phyloP scores from a whole-genome alignment of 1,139 yeast species.

The Pichia terricola region DNA sequence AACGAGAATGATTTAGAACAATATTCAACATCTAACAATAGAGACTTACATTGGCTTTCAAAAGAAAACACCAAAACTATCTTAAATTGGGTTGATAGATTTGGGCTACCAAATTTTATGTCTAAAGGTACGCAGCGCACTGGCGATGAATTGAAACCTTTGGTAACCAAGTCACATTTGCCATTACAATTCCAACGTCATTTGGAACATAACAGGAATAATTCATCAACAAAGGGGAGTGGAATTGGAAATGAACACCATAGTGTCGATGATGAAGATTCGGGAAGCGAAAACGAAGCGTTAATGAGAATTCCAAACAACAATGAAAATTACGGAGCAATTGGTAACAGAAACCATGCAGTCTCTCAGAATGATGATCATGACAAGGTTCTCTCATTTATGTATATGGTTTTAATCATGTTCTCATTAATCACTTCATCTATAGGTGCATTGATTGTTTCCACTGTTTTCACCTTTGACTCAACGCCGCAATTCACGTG shows the following conservation, averaged over 20 bases:
- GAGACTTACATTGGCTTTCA: conserved; percentile 24
- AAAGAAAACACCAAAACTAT: conserved; percentile 27
- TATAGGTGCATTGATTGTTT: conserved; percentile 32
- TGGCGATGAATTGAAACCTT: too few species aligned
- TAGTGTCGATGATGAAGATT: conserved; percentile 13
- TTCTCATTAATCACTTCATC: conserved; percentile 38
- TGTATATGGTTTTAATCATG: conserved; percentile 34
- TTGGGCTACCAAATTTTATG: too few species aligned
- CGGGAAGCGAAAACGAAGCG: conserved; percentile 7
- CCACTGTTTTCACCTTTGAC: conserved; percentile 20
- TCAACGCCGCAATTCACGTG: conserved; percentile 5
- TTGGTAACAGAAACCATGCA: not conserved
- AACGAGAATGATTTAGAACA: too few species aligned
- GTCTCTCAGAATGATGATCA: conserved; percentile 26
- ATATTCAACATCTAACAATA: too few species aligned
- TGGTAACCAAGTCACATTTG: too few species aligned
- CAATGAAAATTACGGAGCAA: not conserved
- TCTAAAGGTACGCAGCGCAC: too few species aligned
- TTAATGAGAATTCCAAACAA: not conserved
- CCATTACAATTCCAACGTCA: too few species aligned
- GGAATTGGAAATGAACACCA: conserved; percentile 3
- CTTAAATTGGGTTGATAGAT: not conserved
- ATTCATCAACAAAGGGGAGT: not conserved
- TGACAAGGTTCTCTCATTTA: conserved; percentile 37
- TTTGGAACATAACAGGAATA: too few species aligned